Conservation (phyloP, 768 basidiomycete genomes). For the Boletellus ananas region DNA sequence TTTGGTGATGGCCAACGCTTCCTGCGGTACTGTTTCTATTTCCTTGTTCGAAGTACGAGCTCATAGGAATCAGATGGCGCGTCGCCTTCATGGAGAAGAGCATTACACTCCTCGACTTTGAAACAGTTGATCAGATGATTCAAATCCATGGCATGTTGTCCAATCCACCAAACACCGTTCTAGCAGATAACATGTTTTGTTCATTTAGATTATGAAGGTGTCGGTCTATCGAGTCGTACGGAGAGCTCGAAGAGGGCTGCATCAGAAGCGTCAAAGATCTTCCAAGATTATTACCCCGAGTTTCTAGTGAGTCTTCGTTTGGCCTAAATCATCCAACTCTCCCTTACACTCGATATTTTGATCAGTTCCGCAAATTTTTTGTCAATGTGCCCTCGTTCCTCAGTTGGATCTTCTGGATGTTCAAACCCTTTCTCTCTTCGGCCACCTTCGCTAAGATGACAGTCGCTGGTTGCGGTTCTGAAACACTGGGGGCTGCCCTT, state of each 20-base stretch:
- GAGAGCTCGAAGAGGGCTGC: slow-evolving; percentile 78
- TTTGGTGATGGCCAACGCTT: slow-evolving; percentile 76
- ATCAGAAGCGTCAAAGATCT: slow-evolving; percentile 68
- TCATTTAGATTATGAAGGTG: slow-evolving; percentile 68
- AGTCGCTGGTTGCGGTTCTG: slow-evolving; percentile 65
- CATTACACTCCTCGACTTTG: slow-evolving; percentile 63
- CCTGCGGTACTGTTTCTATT: slow-evolving; percentile 48
- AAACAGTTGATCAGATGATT: slow-evolving; percentile 64
- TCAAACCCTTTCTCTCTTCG: slow-evolving; percentile 69
- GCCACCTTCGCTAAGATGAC: slow-evolving; percentile 79
- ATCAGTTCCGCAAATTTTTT: slow-evolving; percentile 76
- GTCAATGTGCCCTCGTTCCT: slow-evolving; percentile 75
- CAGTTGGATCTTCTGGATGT: slow-evolving; percentile 81
- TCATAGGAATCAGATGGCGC: slow-evolving; percentile 56
- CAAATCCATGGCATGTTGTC: slow-evolving; percentile 61
- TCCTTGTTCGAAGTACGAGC: neutral
- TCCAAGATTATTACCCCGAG: slow-evolving; percentile 76
- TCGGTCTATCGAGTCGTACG: slow-evolving; percentile 59
- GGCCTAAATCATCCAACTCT: no score
- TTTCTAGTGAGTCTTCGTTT: slow-evolving; percentile 45
- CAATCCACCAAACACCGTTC: neutral
- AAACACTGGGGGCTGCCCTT: slow-evolving; percentile 56
- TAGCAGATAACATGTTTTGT: neutral
- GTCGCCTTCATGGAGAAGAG: slow-evolving; percentile 73
- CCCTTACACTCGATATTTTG: no score